A percentile compares a stretch with the other conserved stretches of the same genome.
Conservation (phyloP, 257 asterid genomes). For the Jasminum sambac region DNA sequence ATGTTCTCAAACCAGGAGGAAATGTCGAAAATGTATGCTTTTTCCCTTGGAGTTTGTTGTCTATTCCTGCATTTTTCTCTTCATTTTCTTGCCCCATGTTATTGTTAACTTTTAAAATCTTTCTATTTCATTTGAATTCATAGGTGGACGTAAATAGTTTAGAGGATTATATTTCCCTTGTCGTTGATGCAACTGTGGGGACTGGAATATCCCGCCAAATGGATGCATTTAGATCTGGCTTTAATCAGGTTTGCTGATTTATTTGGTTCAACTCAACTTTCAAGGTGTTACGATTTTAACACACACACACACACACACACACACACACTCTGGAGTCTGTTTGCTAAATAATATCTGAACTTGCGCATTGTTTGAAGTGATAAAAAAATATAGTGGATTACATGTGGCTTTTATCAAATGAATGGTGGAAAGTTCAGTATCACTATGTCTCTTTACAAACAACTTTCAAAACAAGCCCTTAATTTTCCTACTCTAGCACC, state of each 20-base stretch:
- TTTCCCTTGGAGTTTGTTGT: conserved; percentile 3
- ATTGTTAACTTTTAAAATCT: background rate
- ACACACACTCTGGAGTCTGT: background rate
- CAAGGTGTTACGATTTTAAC: background rate
- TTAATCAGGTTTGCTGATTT: conserved; percentile 67
- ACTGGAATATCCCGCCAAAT: conserved; percentile 75
- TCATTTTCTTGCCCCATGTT: background rate
- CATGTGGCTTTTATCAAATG: no score
- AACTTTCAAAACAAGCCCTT: no score
- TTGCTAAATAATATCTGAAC: no score
- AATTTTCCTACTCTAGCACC: background rate
- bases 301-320: background rate
- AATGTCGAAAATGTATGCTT: conserved; percentile 52
- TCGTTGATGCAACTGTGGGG: conserved; percentile 86
- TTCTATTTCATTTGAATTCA: conserved; percentile 16
- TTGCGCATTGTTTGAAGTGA: no score
- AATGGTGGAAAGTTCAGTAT: no score
- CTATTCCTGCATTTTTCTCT: conserved; percentile 3
- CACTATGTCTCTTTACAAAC: no score
- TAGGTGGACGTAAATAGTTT: conserved; percentile 79
- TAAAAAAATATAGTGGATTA: no score
- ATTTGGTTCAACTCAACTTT: conserved; percentile 8
- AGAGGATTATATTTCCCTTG: conserved; percentile 81
- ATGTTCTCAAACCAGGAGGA: conserved; percentile 63
- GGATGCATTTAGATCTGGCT: conserved; percentile 97